phyloP scores from a whole-genome alignment of 805 yeast species.

The Ogataea glucozyma region DNA sequence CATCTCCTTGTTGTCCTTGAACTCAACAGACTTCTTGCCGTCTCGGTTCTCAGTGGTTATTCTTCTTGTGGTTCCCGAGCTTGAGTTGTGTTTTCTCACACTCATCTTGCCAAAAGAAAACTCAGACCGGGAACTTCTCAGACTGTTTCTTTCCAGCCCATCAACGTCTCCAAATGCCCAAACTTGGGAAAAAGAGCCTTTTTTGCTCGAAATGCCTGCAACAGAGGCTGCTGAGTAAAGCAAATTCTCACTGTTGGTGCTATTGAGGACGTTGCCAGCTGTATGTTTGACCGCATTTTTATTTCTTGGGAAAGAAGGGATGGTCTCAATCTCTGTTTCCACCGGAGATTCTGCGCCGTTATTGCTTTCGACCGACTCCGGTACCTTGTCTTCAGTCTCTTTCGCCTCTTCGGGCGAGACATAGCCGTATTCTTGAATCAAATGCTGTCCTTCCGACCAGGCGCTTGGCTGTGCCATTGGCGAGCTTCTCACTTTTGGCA shows the following conservation, averaged over 20 bases:
- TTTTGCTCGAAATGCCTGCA: constrained; percentile 24
- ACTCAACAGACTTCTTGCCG: constrained; percentile 21
- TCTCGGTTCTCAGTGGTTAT: constrained; percentile 10
- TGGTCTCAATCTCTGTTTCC: constrained; percentile 12
- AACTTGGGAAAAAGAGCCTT: constrained; percentile 18
- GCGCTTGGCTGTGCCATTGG: constrained; percentile 17
- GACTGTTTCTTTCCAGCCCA: constrained; percentile 18
- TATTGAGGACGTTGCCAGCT: constrained; percentile 1
- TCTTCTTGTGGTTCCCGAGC: constrained; percentile 12
- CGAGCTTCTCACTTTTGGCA: constrained; percentile 22
- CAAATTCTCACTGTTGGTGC: constrained; percentile 11
- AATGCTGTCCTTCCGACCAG: constrained; percentile 27
- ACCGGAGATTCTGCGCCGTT: constrained; percentile 7
- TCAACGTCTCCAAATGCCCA: constrained; percentile 27
- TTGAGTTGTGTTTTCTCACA: constrained; percentile 14
- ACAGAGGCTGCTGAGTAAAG: constrained; percentile 22
- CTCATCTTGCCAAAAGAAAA: constrained; percentile 20
- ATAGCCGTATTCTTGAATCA: constrained; percentile 28
- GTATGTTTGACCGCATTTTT: constrained; percentile 3
- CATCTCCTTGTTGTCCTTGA: constrained; percentile 9
- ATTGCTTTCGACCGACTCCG: not conserved
- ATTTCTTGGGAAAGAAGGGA: constrained; percentile 9
- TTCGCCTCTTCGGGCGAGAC: constrained; percentile 17
- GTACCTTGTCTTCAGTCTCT: not conserved
- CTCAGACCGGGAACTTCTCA: constrained; percentile 22